Evolutionary conservation across 768 basidiomycete genomes (phyloP), one percentile per base, ranked within the genome.

Genomic region (Suillus subaureus): DNA sequence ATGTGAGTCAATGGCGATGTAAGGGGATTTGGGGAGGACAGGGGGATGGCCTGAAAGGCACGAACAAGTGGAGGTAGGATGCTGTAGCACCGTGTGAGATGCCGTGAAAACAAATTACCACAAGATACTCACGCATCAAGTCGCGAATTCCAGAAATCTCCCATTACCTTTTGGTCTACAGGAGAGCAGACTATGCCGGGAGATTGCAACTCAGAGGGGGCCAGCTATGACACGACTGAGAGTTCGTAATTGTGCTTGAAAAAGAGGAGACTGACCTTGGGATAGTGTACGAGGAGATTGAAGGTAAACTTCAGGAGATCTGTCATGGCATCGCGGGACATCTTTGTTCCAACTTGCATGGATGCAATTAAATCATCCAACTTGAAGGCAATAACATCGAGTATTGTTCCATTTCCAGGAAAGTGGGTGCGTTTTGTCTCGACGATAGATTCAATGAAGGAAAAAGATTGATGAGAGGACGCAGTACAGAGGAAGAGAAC

Each of bases 261-360:
- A 45, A 33, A 16, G 37, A 57, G 23, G 35, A 52, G 37, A 62
- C 68, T 43, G 6, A 91, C 91, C 81, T 89, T 93, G 6, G 93
- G 93, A 76, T 93, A 95, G 73, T 92, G 90, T 49, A 88, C 75
- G 61, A 94, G 80, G 37, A 97, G 74, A 74, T 97, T 96, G 77
- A 93, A 96, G 3, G 85, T 81, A 56, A 95, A 82, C 73, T 98
- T 98, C 64, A 98, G 83, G 31, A 95, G 73, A 75, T 98, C 96
- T 4, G 85, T 83, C 79, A 91, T 84, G 3, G 95, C 93, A 63
- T 93, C 92, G 69, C 83, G 84, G 37, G 87, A 81, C 79, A 86
- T 81, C 67, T 84, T 80, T 23, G 82, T 72, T 64, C 87, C 83
- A 47, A 79, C 77, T 49, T 87, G 80, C 65, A 90, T 79, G 58